Evolutionary conservation across 106 monocot species (phyloP).

Genomic region (Narthecium ossifragum): DNA sequence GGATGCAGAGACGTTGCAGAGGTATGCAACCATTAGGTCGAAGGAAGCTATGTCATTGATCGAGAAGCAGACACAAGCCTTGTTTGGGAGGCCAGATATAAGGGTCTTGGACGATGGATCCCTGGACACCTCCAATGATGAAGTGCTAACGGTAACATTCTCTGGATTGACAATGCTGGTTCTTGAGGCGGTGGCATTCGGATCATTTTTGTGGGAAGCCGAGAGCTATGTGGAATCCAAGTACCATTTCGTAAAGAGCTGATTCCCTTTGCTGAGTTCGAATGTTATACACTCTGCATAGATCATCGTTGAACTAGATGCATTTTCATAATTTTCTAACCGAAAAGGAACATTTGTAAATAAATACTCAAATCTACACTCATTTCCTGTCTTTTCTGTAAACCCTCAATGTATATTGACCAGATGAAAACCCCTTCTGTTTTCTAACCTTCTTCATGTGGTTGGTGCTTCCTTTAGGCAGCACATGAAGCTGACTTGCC

Average conservation of each 20-base stretch:
- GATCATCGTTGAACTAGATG: background rate
- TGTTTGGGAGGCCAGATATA: slow-evolving; percentile 87
- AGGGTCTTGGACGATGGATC: slow-evolving; percentile 69
- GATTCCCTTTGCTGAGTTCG: slow-evolving; percentile 6
- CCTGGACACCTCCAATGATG: slow-evolving; percentile 50
- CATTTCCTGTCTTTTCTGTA: background rate
- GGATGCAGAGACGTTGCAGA: slow-evolving; percentile 90
- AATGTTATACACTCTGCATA: background rate
- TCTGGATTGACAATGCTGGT: slow-evolving; percentile 62
- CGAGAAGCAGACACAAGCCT: slow-evolving; percentile 92
- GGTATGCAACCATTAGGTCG: slow-evolving; percentile 84
- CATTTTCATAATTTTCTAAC: background rate
- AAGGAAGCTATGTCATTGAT: slow-evolving; percentile 77
- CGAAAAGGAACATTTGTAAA: background rate
- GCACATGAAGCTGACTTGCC: too few species aligned
- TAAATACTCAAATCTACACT: background rate
- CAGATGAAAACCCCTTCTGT: too few species aligned
- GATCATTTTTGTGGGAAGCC: slow-evolving; percentile 86
- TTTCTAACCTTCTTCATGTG: too few species aligned
- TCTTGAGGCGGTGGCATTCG: slow-evolving; percentile 86
- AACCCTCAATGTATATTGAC: too few species aligned
- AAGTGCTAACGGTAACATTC: slow-evolving; percentile 53
- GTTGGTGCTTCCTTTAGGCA: too few species aligned
- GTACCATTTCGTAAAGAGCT: slow-evolving; percentile 65
- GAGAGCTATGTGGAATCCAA: slow-evolving; percentile 78